These are phyloP conservation scores for Suhomyces maxii DNA, from an alignment of 1,139 yeast genomes.

Conservation along the genomic window DNA sequence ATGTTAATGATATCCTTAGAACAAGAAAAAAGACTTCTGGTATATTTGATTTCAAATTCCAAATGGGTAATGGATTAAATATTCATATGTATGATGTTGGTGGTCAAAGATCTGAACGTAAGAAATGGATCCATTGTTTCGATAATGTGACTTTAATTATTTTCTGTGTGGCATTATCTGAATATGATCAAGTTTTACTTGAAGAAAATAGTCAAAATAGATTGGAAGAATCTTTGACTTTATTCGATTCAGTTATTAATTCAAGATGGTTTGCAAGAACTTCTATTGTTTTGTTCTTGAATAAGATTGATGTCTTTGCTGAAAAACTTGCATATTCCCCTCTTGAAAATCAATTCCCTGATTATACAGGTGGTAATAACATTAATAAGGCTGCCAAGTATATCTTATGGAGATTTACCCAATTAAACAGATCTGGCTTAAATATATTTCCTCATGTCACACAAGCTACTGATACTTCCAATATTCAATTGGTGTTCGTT, in stretches of 20 bases:
- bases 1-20: slow-evolving; percentile 73
- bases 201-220: slow-evolving; percentile 82
- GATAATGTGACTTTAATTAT: slow-evolving; percentile 88
- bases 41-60: slow-evolving; percentile 78
- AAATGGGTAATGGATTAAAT: slow-evolving; percentile 69
- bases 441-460: slow-evolving; percentile 89
- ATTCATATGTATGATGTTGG: slow-evolving; percentile 92
- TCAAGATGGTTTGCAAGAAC: slow-evolving; percentile 93
- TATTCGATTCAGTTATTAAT: slow-evolving; percentile 88
- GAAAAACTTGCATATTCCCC: slow-evolving; percentile 84
- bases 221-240: slow-evolving; percentile 78
- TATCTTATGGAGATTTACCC: slow-evolving; percentile 87
- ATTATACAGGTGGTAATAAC: slow-evolving; percentile 85
- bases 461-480: slow-evolving; percentile 92
- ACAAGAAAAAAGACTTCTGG: slow-evolving; percentile 94
- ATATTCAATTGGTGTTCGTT: slow-evolving; percentile 84
- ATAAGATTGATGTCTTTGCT: slow-evolving; percentile 87
- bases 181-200: slow-evolving; percentile 80
- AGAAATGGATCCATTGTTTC: slow-evolving; percentile 94
- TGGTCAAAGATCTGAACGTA: slow-evolving; percentile 90
- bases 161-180: slow-evolving; percentile 87
- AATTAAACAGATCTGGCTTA: slow-evolving; percentile 78
- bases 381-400: slow-evolving; percentile 93
- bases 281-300: slow-evolving; percentile 79
- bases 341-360: slow-evolving; percentile 80